Base-by-base conservation (phyloP, 2,329 filamentous ascomycete species). In the Arachnomyces sp. region DNA sequence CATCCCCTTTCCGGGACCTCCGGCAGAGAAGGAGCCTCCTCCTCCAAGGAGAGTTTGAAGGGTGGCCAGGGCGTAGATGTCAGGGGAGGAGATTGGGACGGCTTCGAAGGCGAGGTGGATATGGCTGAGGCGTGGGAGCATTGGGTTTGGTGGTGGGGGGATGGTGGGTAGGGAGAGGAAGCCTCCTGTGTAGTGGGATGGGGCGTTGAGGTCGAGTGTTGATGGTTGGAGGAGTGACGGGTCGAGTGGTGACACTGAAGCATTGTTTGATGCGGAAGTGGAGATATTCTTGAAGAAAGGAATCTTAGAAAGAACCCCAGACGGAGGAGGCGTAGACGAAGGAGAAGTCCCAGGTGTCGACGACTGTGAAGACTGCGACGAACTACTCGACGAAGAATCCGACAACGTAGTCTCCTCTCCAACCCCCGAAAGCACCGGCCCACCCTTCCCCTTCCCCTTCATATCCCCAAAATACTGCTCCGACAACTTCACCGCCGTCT, bases 1-100 rank as follows among this genome's bases (percentile, higher is more conserved):
- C 92, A 98, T 98, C 61, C 92, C 92, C 71, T 98, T 98, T 39
- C 92, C 92, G 3, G 92, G 92, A 0, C 92, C 92, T 53, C 92
- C 92, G 39, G 92, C 92, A 12, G 86, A 94, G 70, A 98, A 98
- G 41, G 89, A 95, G 16, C 92, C 92, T 36, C 92, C 92, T 35
- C 92, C 92, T 43, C 92, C 92, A 28, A 98, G 84, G 7, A 98
- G 82, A 1, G 88, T 96, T 65, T 96, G 93, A 1, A 98, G 74
- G 1, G 90, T 94, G 5, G 92, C 92, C 33, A 96, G 80, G 13
- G 92, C 89, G 67, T 96, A 98, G 55, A 98, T 95, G 60, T 96
- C 90, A 9, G 86, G 80, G 2, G 84, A 90, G 15, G 78, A 81
- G 57, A 98, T 92, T 38, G 90, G 87, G 2, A 95, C 77, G 17